Conservation (phyloP, 176 grass and related monocot genomes). For the Puccinellia tenuiflora region DNA sequence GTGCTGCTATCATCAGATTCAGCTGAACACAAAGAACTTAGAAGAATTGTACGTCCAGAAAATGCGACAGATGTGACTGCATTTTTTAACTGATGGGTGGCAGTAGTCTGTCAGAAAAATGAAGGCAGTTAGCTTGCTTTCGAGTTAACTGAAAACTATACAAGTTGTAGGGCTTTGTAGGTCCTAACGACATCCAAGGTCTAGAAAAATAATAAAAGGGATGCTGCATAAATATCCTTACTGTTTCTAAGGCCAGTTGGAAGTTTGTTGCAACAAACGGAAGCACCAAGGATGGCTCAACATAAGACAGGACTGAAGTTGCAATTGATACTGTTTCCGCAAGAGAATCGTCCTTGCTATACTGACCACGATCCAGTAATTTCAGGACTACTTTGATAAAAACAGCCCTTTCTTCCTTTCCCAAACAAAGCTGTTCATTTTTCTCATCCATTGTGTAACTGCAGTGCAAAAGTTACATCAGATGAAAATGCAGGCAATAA, state of each 20-base stretch:
- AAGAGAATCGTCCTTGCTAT: slow-evolving; percentile 93
- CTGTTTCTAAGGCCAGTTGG: slow-evolving; percentile 87
- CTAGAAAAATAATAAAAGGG: slow-evolving; percentile 13
- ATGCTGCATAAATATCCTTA: slow-evolving; percentile 40
- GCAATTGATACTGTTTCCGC: slow-evolving; percentile 82
- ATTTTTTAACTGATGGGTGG: slow-evolving; percentile 94
- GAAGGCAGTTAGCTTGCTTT: background rate
- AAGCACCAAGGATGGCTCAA: slow-evolving; percentile 84
- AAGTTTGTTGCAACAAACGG: slow-evolving; percentile 81
- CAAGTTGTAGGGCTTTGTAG: background rate
- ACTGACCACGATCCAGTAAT: slow-evolving; percentile 92
- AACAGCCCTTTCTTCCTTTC: slow-evolving; percentile 61
- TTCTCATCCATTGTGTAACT: slow-evolving; percentile 35
- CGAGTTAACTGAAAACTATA: slow-evolving; percentile 24
- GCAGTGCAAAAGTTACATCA: slow-evolving; percentile 22
- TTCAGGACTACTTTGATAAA: slow-evolving; percentile 79
- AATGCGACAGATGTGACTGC: slow-evolving; percentile 90
- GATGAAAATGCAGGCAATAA: slow-evolving; percentile 12
- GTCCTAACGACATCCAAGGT: slow-evolving; percentile 3
- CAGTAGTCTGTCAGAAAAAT: slow-evolving; percentile 66
- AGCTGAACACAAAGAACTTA: slow-evolving; percentile 47
- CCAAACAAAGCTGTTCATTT: slow-evolving; percentile 37
- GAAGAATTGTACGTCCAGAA: slow-evolving; percentile 75
- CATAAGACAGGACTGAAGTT: slow-evolving; percentile 85
- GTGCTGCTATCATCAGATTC: slow-evolving; percentile 41